A percentile compares a stretch with the other conserved stretches of the same genome.
Evolutionary conservation across 306 rosid genomes (phyloP).

Genomic region (Acacia melanoxylon): DNA sequence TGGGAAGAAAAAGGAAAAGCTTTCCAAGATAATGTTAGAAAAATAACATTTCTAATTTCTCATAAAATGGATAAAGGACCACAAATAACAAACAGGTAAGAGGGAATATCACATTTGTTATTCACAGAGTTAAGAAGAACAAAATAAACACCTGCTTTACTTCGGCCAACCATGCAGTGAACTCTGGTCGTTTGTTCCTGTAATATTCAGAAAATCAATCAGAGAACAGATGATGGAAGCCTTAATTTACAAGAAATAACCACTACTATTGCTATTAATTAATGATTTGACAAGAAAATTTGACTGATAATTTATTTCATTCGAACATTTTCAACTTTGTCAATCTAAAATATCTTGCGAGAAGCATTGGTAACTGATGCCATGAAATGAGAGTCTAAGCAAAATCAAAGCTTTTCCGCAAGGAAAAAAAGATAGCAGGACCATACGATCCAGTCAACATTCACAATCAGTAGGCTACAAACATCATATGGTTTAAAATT

Average conservation of each 20-base stretch:
- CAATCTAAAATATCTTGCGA: slow-evolving; percentile 12
- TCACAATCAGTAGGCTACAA: background rate
- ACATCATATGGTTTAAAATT: background rate
- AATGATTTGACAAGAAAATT: slow-evolving; percentile 16
- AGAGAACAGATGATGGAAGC: slow-evolving; percentile 25
- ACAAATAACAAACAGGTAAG: background rate
- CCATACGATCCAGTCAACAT: background rate
- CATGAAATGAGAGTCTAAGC: background rate
- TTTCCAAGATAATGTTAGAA: background rate
- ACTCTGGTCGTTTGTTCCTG: slow-evolving; percentile 97
- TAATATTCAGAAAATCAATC: slow-evolving; percentile 33
- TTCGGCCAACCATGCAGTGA: slow-evolving; percentile 96
- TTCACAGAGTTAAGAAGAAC: slow-evolving; percentile 19
- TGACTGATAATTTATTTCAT: background rate
- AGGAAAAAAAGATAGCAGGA: background rate
- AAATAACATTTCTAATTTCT: slow-evolving; percentile 1
- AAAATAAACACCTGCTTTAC: slow-evolving; percentile 72
- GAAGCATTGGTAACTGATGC: slow-evolving; percentile 5
- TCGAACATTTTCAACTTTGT: background rate
- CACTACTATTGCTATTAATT: slow-evolving; percentile 17
- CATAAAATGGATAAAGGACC: background rate
- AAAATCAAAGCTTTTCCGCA: slow-evolving; percentile 18
- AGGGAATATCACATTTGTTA: background rate
- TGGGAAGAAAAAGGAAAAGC: background rate
- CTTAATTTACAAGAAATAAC: slow-evolving; percentile 32